Evolutionary conservation across 2,329 filamentous ascomycete genomes (phyloP).

Genomic region (Fusarium multiceps): DNA sequence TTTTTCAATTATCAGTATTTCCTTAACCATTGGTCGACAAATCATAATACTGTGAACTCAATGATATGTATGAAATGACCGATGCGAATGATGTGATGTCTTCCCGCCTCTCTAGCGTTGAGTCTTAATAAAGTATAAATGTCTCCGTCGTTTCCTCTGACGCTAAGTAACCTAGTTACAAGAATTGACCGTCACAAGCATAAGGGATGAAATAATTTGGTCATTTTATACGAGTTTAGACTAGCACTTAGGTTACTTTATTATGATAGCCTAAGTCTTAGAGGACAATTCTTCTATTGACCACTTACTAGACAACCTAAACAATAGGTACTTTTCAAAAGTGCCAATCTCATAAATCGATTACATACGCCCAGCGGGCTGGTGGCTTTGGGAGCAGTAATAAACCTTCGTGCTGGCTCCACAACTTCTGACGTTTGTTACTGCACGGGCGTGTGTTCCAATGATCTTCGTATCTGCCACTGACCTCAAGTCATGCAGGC

Average conservation of each 20-base stretch:
- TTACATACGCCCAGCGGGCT: not conserved
- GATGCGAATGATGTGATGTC: not conserved
- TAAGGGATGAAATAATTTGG: too few species aligned
- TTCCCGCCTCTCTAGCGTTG: not conserved
- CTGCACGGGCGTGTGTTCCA: not conserved
- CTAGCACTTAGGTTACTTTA: too few species aligned
- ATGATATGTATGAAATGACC: not conserved
- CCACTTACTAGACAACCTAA: not conserved
- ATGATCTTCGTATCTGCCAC: not conserved
- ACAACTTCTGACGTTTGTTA: too few species aligned
- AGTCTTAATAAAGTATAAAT: not conserved
- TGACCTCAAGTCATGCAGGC: not conserved
- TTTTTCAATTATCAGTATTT: not conserved
- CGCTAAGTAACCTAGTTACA: not conserved
- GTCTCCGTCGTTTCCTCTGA: accelerated
- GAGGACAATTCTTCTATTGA: too few species aligned
- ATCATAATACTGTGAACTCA: not conserved
- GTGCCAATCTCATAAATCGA: not conserved
- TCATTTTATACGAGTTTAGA: too few species aligned
- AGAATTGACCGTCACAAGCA: not conserved
- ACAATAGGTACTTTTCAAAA: not conserved
- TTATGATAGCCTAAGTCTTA: too few species aligned
- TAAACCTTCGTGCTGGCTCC: not conserved
- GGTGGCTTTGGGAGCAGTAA: not conserved
- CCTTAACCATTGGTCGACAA: accelerated